These are phyloP conservation scores for Aspergillus sclerotioniger DNA, from an alignment of 495 filamentous ascomycete genomes.

Conservation along the genomic window DNA sequence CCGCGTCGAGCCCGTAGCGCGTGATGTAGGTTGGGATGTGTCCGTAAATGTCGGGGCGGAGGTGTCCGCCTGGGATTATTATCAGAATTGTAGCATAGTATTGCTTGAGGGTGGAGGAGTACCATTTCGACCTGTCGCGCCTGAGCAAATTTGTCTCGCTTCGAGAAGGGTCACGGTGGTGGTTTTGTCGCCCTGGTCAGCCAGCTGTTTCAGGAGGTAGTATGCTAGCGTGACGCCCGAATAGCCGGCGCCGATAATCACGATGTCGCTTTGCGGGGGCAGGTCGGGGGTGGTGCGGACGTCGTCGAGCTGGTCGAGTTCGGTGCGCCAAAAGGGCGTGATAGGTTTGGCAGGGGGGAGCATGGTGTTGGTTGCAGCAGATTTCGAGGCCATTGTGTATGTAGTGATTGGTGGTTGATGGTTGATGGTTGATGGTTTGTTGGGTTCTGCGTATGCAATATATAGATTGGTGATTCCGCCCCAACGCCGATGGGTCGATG, in stretches of 20 bases:
- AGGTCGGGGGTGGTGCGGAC: conserved; percentile 48
- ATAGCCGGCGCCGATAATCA: conserved; percentile 74
- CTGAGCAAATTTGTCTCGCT: conserved; percentile 41
- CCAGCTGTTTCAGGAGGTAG: conserved; percentile 48
- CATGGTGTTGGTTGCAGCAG: neutral
- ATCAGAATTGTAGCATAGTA: neutral
- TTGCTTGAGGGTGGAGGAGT: neutral
- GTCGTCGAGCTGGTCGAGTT: conserved; percentile 54
- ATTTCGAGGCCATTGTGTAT: neutral
- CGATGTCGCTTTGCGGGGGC: conserved; percentile 51
- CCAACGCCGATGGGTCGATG: neutral
- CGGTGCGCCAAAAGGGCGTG: conserved; percentile 64
- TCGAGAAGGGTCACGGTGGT: conserved; percentile 37
- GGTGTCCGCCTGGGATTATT: conserved; percentile 30
- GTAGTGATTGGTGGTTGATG: neutral
- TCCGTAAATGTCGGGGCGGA: conserved; percentile 36
- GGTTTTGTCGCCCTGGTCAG: conserved; percentile 5
- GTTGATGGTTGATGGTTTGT: neutral
- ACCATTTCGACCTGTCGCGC: conserved; percentile 46
- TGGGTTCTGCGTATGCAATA: neutral
- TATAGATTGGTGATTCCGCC: neutral
- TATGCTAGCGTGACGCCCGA: conserved; percentile 63
- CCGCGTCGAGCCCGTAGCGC: conserved; percentile 28
- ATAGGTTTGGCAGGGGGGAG: conserved; percentile 51
- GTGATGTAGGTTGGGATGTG: conserved; percentile 28